Conservation (phyloP, 2,329 filamentous ascomycete genomes). For the Paradendryphiella salina region DNA sequence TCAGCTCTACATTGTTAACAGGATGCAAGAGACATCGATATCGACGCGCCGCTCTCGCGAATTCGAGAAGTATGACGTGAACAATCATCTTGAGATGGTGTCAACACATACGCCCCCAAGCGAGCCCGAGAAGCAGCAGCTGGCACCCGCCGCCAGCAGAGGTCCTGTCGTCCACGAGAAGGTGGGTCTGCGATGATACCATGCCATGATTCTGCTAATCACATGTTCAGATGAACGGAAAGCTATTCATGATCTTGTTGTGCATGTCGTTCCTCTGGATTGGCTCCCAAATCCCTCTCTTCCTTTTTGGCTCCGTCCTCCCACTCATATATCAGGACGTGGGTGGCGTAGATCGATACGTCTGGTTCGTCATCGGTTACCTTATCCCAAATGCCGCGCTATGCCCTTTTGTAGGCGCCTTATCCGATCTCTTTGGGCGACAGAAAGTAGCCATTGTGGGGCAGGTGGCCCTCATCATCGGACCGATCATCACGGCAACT, state of each 20-base stretch:
- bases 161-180: slow-evolving; percentile 32
- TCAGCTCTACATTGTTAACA: slow-evolving; percentile 6
- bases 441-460: slow-evolving; percentile 41
- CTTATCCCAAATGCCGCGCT: slow-evolving; percentile 61
- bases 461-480: slow-evolving; percentile 44
- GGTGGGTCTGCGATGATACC: slow-evolving; percentile 8
- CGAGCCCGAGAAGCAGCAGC: slow-evolving; percentile 25
- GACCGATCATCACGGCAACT: slow-evolving; percentile 37
- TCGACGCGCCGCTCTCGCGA: slow-evolving; percentile 10
- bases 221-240: slow-evolving; percentile 37
- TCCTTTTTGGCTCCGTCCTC: slow-evolving; percentile 49
- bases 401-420: slow-evolving; percentile 64
- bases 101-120: slow-evolving; percentile 20
- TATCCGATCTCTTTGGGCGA: slow-evolving; percentile 42
- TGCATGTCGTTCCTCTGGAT: slow-evolving; percentile 66
- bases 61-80: slow-evolving; percentile 14
- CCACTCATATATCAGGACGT: slow-evolving; percentile 62
- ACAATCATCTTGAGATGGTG: slow-evolving; percentile 22
- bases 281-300: slow-evolving; percentile 62
- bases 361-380: slow-evolving; percentile 59
- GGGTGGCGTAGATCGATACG: slow-evolving; percentile 62
- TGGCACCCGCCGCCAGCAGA: slow-evolving; percentile 17
- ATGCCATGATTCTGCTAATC: background rate
- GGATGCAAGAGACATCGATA: slow-evolving; percentile 13
- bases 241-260: slow-evolving; percentile 57